These are phyloP conservation scores for Penicillium concentricum DNA, from an alignment of 2,329 filamentous ascomycete genomes.

Conservation along the genomic window DNA sequence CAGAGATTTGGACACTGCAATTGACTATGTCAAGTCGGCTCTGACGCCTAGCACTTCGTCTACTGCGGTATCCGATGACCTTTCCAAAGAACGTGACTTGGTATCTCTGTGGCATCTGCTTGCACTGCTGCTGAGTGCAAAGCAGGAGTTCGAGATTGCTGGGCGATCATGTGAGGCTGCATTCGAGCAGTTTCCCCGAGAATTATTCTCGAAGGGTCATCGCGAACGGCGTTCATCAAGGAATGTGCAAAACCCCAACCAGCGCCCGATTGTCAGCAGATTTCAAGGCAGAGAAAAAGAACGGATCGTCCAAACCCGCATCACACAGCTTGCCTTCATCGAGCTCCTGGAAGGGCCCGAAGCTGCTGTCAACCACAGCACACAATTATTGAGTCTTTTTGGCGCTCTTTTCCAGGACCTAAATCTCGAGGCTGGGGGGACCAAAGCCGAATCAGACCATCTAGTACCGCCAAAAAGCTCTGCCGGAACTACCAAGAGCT, in stretches of 20 bases:
- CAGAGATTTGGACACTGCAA: conserved; percentile 74
- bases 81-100: conserved; percentile 47
- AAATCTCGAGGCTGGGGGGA: conserved; percentile 36
- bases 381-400: conserved; percentile 81
- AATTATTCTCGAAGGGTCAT: conserved; percentile 66
- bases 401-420: conserved; percentile 73
- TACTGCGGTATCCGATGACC: conserved; percentile 27
- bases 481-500: conserved; percentile 67
- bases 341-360: conserved; percentile 82
- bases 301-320: conserved; percentile 86
- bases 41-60: conserved; percentile 55
- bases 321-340: conserved; percentile 83
- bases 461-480: conserved; percentile 65
- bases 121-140: conserved; percentile 78
- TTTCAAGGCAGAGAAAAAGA: conserved; percentile 85
- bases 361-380: conserved; percentile 81
- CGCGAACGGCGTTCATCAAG: conserved; percentile 45
- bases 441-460: conserved; percentile 36
- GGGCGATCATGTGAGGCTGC: conserved; percentile 82
- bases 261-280: conserved; percentile 64
- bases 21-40: conserved; percentile 77
- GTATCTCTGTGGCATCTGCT: conserved; percentile 91
- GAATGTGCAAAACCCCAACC: conserved; percentile 25
- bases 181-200: conserved; percentile 82
- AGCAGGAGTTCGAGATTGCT: conserved; percentile 80